These are phyloP conservation scores for Trichosporon ovoides DNA, from an alignment of 1,284 basidiomycete genomes.

Conservation along the genomic window DNA sequence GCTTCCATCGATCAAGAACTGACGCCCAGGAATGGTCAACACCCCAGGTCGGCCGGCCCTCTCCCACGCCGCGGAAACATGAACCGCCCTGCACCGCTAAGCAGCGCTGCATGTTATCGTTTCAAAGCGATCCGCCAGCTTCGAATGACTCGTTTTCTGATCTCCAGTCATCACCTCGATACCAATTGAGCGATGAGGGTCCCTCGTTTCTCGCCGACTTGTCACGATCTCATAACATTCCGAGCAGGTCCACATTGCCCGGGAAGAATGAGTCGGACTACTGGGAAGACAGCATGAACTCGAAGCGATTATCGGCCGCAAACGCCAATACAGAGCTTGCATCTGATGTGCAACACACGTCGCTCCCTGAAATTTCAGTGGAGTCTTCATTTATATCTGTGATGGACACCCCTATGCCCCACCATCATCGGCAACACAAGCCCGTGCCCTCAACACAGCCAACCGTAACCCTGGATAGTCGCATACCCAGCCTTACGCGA, in stretches of 20 bases:
- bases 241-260: background rate
- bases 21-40: background rate
- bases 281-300: background rate
- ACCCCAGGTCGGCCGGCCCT: background rate
- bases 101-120: background rate
- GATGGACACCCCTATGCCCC: constrained; percentile 11
- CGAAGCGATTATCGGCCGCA: background rate
- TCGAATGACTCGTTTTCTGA: background rate
- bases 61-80: background rate
- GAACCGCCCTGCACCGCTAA: too few species aligned
- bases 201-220: background rate
- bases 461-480: background rate
- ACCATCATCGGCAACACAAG: background rate
- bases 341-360: background rate
- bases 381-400: background rate
- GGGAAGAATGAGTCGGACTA: background rate
- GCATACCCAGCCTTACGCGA: constrained; percentile 40
- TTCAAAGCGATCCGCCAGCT: background rate
- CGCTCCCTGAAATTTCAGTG: background rate
- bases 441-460: too few species aligned
- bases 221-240: background rate
- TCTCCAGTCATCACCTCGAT: background rate
- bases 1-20: background rate
- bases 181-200: background rate
- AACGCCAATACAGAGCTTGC: background rate